Conservation (phyloP, 108 stramenopile genomes). For the Nitzschia palea region DNA sequence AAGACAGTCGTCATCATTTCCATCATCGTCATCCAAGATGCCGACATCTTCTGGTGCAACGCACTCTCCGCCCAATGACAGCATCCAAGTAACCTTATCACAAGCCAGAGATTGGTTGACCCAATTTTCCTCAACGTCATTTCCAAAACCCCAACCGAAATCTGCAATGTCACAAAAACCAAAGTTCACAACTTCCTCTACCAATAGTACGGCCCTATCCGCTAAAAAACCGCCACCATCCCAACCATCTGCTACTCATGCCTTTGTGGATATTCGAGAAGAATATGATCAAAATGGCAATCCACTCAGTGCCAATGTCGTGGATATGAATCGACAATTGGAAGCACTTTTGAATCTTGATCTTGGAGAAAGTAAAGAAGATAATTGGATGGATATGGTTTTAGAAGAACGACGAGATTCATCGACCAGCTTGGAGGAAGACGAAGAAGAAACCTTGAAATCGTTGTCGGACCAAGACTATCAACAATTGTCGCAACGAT, state of each 20-base stretch:
- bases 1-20: too few relatives aligned
- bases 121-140: too few relatives aligned
- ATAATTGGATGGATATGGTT: background rate
- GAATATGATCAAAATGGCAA: constrained; percentile 44
- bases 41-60: too few relatives aligned
- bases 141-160: too few relatives aligned
- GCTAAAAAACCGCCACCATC: background rate
- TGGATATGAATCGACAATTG: constrained; percentile 42
- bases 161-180: too few relatives aligned
- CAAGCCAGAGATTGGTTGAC: constrained; percentile 4
- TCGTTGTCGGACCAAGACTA: constrained; percentile 24
- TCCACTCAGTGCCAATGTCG: constrained; percentile 35
- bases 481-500: constrained; percentile 18
- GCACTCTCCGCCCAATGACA: too few relatives aligned
- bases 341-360: constrained; percentile 22
- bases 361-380: constrained; percentile 1
- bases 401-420: background rate
- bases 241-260: background rate
- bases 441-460: constrained; percentile 5
- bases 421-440: background rate
- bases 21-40: too few relatives aligned
- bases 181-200: background rate
- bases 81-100: too few relatives aligned
- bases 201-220: background rate
- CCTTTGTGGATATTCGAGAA: constrained; percentile 55